Conservation (phyloP, 192 early-diverging fungal species). For the Umbelopsis vinacea region DNA sequence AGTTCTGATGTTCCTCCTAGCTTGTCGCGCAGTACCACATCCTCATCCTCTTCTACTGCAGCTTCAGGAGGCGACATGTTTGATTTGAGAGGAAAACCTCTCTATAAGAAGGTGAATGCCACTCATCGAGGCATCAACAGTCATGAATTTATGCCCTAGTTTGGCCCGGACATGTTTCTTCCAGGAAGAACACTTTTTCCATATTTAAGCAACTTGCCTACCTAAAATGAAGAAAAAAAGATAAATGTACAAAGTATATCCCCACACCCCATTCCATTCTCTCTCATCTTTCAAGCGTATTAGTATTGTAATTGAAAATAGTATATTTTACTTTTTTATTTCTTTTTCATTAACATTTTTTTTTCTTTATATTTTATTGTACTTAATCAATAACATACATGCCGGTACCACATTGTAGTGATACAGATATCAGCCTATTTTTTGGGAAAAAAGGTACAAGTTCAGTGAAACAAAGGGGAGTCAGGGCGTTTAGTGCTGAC, state of each 20-base stretch:
- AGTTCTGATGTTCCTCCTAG: constrained; percentile 9
- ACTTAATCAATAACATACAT: constrained; percentile 3
- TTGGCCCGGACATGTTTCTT: neutral
- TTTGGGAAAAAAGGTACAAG: too few relatives aligned
- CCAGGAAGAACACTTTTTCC: neutral
- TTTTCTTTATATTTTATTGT: constrained; percentile 12
- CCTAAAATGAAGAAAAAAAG: constrained; percentile 4
- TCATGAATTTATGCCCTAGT: constrained; percentile 4
- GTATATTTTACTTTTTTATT: constrained; percentile 14
- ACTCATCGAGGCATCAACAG: neutral
- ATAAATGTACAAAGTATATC: neutral
- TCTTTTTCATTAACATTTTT: constrained; percentile 17
- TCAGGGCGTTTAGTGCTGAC: constrained; percentile 67
- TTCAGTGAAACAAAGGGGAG: too few relatives aligned
- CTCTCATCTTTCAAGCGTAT: neutral
- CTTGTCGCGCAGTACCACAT: constrained; percentile 12
- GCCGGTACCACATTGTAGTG: neutral
- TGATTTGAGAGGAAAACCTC: constrained; percentile 13
- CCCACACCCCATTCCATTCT: neutral
- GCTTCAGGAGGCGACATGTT: constrained; percentile 5
- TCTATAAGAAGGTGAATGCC: constrained; percentile 4
- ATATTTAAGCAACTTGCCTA: neutral
- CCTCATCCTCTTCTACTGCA: constrained; percentile 18
- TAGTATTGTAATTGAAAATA: neutral
- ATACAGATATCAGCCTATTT: neutral